Percentiles rank a stretch among this genome's conserved stretches.
phyloP scores from a whole-genome alignment of 352 stramenopile genomes.

The Lagenidium giganteum region DNA sequence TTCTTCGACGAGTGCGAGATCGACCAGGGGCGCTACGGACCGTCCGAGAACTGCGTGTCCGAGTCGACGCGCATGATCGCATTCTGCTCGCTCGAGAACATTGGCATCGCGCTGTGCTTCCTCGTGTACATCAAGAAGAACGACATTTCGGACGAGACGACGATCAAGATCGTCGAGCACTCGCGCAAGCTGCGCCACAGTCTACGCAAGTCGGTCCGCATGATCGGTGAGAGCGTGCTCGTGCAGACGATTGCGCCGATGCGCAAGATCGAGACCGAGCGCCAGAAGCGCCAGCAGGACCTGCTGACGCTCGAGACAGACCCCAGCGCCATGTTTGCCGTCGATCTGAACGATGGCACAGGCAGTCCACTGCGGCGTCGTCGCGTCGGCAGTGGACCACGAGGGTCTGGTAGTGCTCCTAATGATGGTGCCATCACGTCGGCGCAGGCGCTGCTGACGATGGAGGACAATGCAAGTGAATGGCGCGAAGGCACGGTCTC shows the following conservation, averaged over 20 bases:
- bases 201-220: conserved; percentile 46
- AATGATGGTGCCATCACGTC: too few relatives aligned
- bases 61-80: conserved; percentile 22
- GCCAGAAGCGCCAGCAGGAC: not conserved
- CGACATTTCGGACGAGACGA: conserved; percentile 46
- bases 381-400: not conserved
- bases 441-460: conserved; percentile 7
- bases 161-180: conserved; percentile 49
- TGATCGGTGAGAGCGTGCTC: conserved; percentile 54
- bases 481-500: conserved; percentile 55
- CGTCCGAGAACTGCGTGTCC: conserved; percentile 19
- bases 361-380: not conserved
- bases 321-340: conserved; percentile 24
- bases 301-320: conserved; percentile 9
- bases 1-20: conserved; percentile 37
- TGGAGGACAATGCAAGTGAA: conserved; percentile 15
- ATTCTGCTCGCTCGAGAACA: conserved; percentile 45
- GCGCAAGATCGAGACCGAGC: not conserved
- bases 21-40: conserved; percentile 31
- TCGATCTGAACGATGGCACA: conserved; percentile 19
- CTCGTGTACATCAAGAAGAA: conserved; percentile 50
- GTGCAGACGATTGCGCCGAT: conserved; percentile 8
- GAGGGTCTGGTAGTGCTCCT: too few relatives aligned
- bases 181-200: conserved; percentile 45
- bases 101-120: conserved; percentile 37